Evolutionary conservation across 768 basidiomycete genomes (phyloP), one percentile per base, ranked within the genome.

Genomic region (Erythrobasidium yunnanense): DNA sequence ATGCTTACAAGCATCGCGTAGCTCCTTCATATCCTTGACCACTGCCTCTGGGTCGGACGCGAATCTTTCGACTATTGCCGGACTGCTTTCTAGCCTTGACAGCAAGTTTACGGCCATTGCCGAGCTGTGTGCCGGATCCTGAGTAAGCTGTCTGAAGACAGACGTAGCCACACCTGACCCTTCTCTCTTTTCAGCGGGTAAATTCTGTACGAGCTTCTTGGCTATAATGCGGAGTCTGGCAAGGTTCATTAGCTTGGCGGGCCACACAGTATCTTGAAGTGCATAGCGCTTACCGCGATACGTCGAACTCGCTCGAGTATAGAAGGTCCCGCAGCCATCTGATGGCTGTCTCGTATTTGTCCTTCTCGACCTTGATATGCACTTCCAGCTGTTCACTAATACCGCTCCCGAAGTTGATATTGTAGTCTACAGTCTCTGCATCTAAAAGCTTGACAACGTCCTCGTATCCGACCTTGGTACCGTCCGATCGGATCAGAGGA

Each of bases 181-280:
- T 73, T 89, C 86, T 38, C 95, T 83, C 79, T 96, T 97, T 71
- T 88, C 78, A 74, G 90, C 86, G 1, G 95, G 93, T 32, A 99
- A 80, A 20, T 84, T 85, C 75, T 96, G 93, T 47, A 87, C 84
- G 23, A 89, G 83, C 76, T 95, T 96, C 17, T 90, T 89, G 50
- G 88, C 80, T 27, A 83, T 84, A 54, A 97, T 84, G 71, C 85
- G 84, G 33, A 99, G 78, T 54, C 92, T 93, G 70, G n/a, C n/a
- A n/a, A n/a, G n/a, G n/a, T n/a, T n/a, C n/a, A n/a, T n/a, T n/a
- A n/a, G n/a, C n/a, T n/a, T n/a, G n/a, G n/a, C n/a, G n/a, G n/a
- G n/a, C n/a, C n/a, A n/a, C n/a, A n/a, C n/a, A n/a, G n/a, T n/a
- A n/a, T n/a, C n/a, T n/a, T 55, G 30, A 65, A 18, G 66, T 27